phyloP scores from a whole-genome alignment of 2,329 filamentous ascomycete species.

The Scedosporium boydii region DNA sequence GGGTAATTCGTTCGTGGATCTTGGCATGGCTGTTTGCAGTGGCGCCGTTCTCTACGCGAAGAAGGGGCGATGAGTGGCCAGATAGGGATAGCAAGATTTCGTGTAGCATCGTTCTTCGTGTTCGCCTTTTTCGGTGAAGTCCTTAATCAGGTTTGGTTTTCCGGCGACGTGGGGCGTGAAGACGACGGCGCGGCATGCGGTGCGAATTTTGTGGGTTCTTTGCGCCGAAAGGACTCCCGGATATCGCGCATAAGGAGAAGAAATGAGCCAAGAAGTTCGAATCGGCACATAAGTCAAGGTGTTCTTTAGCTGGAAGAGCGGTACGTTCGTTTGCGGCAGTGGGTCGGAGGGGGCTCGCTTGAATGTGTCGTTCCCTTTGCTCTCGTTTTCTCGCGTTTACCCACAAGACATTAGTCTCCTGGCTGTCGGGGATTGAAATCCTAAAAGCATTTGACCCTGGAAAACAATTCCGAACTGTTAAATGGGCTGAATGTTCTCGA shows the following conservation, averaged over 20 bases:
- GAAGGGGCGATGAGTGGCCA: constrained; percentile 83
- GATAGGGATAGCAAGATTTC: constrained; percentile 95
- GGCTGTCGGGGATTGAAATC: no score
- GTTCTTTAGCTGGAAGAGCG: no score
- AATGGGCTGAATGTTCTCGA: no score
- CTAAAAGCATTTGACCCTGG: no score
- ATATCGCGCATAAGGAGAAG: constrained; percentile 34
- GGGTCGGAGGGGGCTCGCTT: background rate
- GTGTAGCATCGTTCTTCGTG: constrained; percentile 65
- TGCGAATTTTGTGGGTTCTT: background rate
- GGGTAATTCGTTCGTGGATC: constrained; percentile 48
- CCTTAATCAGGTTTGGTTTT: background rate
- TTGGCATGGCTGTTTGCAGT: constrained; percentile 30
- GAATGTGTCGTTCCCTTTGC: background rate
- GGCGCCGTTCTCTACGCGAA: constrained; percentile 40
- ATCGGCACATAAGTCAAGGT: constrained; percentile 36
- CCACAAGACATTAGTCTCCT: no score
- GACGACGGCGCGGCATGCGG: constrained; percentile 8
- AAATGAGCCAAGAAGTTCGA: constrained; percentile 40
- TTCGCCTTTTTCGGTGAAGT: background rate
- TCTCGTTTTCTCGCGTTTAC: no score
- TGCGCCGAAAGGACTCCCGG: background rate
- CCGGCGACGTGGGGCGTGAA: background rate
- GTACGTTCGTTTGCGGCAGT: no score
- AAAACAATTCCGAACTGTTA: no score